Percentiles rank a stretch among this genome's conserved stretches.
Evolutionary conservation across 352 stramenopile genomes (phyloP).

Genomic region (Phytopythium montanum): DNA sequence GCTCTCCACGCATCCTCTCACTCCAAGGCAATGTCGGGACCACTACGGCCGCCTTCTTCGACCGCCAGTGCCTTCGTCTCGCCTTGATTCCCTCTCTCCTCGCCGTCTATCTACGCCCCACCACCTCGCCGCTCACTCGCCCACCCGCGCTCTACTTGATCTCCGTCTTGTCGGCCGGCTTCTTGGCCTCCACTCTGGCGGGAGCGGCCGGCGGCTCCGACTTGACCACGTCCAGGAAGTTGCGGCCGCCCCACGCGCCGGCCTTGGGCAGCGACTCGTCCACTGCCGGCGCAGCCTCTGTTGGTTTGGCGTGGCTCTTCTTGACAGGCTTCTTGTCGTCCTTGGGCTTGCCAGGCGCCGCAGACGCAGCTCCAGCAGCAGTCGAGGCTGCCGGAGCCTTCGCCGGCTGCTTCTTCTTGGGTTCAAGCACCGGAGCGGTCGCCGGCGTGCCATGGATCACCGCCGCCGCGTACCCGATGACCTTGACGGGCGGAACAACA

Average conservation of each 20-base stretch:
- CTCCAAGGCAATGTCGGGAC: neutral
- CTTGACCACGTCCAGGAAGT: slow-evolving; percentile 85
- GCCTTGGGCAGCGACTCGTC: slow-evolving; percentile 56
- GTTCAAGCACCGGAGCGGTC: slow-evolving; percentile 25
- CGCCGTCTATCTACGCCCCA: slow-evolving; percentile 5
- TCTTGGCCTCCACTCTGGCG: slow-evolving; percentile 24
- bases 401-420: slow-evolving; percentile 50
- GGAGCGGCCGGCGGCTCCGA: slow-evolving; percentile 48
- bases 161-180: slow-evolving; percentile 12
- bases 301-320: slow-evolving; percentile 27
- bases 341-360: slow-evolving; percentile 20
- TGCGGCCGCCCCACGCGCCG: slow-evolving; percentile 74
- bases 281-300: slow-evolving; percentile 16
- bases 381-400: slow-evolving; percentile 25
- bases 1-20: neutral
- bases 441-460: slow-evolving; percentile 76
- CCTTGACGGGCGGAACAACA: slow-evolving; percentile 26
- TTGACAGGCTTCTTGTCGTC: slow-evolving; percentile 42
- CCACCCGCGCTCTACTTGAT: slow-evolving; percentile 10
- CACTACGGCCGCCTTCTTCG: neutral
- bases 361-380: slow-evolving; percentile 16
- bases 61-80: slow-evolving; percentile 8
- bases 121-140: neutral
- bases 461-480: slow-evolving; percentile 67
- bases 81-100: slow-evolving; percentile 16